These are phyloP conservation scores for Xerocomus nothofagi DNA, from an alignment of 1,284 basidiomycete genomes.

Conservation along the genomic window DNA sequence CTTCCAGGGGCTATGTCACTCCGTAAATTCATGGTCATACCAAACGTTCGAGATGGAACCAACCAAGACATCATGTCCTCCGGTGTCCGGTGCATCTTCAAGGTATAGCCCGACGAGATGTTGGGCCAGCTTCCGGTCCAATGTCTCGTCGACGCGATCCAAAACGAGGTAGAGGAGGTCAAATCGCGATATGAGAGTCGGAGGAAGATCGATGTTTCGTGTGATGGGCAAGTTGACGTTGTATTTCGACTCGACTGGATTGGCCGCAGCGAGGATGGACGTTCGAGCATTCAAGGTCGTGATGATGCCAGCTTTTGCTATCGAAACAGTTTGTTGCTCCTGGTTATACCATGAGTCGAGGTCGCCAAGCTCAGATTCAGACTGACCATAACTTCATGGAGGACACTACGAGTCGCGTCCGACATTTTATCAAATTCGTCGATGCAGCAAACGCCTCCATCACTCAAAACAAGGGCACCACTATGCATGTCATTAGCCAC, in stretches of 20 bases:
- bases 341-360: constrained; percentile 11
- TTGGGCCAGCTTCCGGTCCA: constrained; percentile 89
- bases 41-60: constrained; percentile 30
- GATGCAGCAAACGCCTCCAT: constrained; percentile 98
- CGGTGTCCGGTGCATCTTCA: constrained; percentile 75
- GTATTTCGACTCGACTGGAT: constrained; percentile 96
- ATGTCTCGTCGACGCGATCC: constrained; percentile 89
- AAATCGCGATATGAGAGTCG: constrained; percentile 97
- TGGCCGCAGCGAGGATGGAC: constrained; percentile 95
- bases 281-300: constrained; percentile 97
- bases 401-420: constrained; percentile 91
- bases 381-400: constrained; percentile 98
- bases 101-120: constrained; percentile 94
- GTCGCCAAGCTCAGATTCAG: not conserved
- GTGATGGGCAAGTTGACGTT: constrained; percentile 88
- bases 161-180: constrained; percentile 97
- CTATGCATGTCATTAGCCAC: constrained; percentile 40
- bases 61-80: constrained; percentile 77
- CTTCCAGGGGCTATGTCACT: constrained; percentile 71
- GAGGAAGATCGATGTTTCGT: constrained; percentile 88
- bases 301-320: constrained; percentile 99
- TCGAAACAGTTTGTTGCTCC: constrained; percentile 99
- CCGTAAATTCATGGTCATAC: constrained; percentile 1
- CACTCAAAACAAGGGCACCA: constrained; percentile 94
- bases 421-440: constrained; percentile 99